Evolutionary conservation across 257 asterid genomes (phyloP), one percentile per base, ranked within the genome.

Genomic region (Capsicum rhomboideum): DNA sequence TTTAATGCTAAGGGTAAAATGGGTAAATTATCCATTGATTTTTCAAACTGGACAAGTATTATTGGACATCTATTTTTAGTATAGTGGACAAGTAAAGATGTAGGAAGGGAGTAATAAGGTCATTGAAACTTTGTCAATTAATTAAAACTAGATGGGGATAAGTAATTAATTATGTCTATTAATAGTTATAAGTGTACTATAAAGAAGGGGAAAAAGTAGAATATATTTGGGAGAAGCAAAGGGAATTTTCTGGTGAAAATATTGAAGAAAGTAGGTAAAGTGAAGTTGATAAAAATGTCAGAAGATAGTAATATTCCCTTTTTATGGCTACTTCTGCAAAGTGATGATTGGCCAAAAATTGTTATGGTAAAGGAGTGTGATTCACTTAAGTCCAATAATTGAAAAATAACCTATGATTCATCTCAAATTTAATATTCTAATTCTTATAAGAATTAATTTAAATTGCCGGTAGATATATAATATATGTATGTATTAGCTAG

Each of bases 341-440:
- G 34, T 46, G 55, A 84, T 88, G 86, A 90, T 86, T 83, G 84
- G 64, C 10, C 1, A 74, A 40, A 23, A 12, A 74, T 6, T 40
- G 26, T 7, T 18, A 69, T 20, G 21, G 28, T 69, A 71, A 4
- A 37, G 29, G 79, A 40, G 28, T 20, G 14, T 58, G 14, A 71
- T 71, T 20, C 55, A 71, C 79, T 8, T n/a, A 26, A n/a, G 66
- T 44, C 68, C 69, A 86, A 90, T 89, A 88, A 91, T 90, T 90
- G 90, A 72, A 85, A 83, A 71, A 17, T 12, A 74, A 23, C 90
- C 89, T 93, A 92, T 74, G 88, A 83, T 86, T 84, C 80, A 61
- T 75, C 79, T 85, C 46, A 82, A 79, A 31, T 52, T 16, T 69
- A 26, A 29, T 18, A 55, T 46, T 46, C 44, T 6, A 40, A 40